Base-by-base conservation (phyloP, 2,329 filamentous ascomycete genomes). In the Talaromyces sp. region DNA sequence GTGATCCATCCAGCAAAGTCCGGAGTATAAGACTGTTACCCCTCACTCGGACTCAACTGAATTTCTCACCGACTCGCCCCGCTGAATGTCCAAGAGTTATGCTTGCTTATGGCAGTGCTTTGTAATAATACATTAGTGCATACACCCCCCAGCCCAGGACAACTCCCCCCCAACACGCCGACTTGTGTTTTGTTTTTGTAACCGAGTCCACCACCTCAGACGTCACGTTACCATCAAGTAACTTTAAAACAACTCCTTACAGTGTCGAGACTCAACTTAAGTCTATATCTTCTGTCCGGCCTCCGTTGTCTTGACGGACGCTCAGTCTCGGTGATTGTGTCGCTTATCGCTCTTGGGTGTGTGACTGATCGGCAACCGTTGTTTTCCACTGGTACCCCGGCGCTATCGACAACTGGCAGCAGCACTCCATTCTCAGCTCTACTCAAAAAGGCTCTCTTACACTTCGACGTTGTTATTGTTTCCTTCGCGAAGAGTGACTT, bases 1-100 rank as follows among this genome's bases (percentile, higher is more conserved):
- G 50, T 14, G n/a, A 22, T 35, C 13, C 22, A 22, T 14, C n/a
- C 11, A n/a, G 31, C 31, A 13, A 22, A 56, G 31, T 7, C 16
- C 31, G 31, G n/a, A 56, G 50, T 19, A 56, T 7, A 37, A 35
- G 11, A 35, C 33, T n/a, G n/a, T 31, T 63, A 54, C 58, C 58
- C 63, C 63, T 61, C 49, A 56, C 50, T 56, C 50, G 33, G 33
- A 33, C 27, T 35, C 31, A 35, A 19, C 19, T 33, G 33, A 35
- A 22, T n/a, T 33, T 41, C 64, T 66, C 64, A 66, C 64, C 64
- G 64, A 62, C 59, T 66, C 64, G 60, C 64, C 64, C 64, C 64
- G 64, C 64, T 47, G 24, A 27, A 31, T 59, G 13, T n/a, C 14
- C 24, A n/a, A n/a, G 24, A 56, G 31, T 35, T 11, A 37, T 56